Conservation (phyloP, 2,329 filamentous ascomycete genomes). For the Colletotrichum navitas region DNA sequence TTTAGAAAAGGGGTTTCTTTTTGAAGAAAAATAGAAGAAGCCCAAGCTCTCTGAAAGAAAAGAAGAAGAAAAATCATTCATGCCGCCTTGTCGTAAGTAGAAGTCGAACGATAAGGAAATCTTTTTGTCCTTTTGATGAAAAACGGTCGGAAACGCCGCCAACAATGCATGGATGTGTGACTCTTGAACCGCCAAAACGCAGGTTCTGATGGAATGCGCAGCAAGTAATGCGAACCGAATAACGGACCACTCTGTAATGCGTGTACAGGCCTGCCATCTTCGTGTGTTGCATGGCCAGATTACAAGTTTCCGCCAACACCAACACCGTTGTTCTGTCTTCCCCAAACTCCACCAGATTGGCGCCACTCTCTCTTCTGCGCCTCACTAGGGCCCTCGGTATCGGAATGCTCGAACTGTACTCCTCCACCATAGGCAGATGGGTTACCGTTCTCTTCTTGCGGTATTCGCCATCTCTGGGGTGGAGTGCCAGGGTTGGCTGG, state of each 20-base stretch:
- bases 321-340: slow-evolving; percentile 62
- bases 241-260: slow-evolving; percentile 13
- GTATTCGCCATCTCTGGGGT: slow-evolving; percentile 62
- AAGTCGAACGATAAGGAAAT: slow-evolving; percentile 42
- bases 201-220: slow-evolving; percentile 33
- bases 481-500: slow-evolving; percentile 61
- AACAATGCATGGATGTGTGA: slow-evolving; percentile 52
- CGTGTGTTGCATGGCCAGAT: slow-evolving; percentile 36
- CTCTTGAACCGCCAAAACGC: slow-evolving; percentile 41
- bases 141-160: slow-evolving; percentile 50
- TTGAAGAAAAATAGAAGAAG: slow-evolving; percentile 13
- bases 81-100: slow-evolving; percentile 41
- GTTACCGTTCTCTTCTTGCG: slow-evolving; percentile 57
- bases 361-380: slow-evolving; percentile 67
- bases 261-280: slow-evolving; percentile 9
- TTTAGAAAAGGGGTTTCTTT: slow-evolving; percentile 27
- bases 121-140: slow-evolving; percentile 39
- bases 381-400: slow-evolving; percentile 56
- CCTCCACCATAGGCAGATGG: slow-evolving; percentile 56
- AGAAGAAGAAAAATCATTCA: slow-evolving; percentile 42
- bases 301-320: slow-evolving; percentile 62
- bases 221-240: slow-evolving; percentile 30
- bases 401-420: slow-evolving; percentile 59
- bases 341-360: slow-evolving; percentile 63
- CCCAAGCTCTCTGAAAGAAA: slow-evolving; percentile 35